Conservation (phyloP, 106 monocot species). For the Allium sativum region DNA sequence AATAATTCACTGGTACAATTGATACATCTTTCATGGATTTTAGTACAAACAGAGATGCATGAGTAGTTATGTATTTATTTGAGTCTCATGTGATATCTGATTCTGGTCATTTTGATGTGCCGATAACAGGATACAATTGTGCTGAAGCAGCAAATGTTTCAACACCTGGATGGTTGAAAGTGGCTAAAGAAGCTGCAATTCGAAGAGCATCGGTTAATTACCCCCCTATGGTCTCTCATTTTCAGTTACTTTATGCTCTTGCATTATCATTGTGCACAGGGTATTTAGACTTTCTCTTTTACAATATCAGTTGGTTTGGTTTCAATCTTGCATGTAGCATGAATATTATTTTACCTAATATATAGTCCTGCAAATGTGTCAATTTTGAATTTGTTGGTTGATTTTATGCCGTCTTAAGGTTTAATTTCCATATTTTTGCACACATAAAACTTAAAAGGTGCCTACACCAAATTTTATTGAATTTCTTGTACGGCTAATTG, state of each 20-base stretch:
- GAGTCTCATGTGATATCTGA: too few relatives aligned
- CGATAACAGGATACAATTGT: conserved; percentile 77
- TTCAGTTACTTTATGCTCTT: conserved; percentile 75
- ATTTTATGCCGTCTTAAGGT: too few relatives aligned
- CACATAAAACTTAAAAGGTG: too few relatives aligned
- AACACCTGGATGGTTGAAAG: conserved; percentile 80
- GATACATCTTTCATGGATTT: not conserved
- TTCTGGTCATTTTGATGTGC: too few relatives aligned
- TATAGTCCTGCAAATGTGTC: too few relatives aligned
- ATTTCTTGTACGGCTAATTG: not conserved
- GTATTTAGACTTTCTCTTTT: conserved; percentile 13
- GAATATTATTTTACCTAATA: too few relatives aligned
- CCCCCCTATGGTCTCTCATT: conserved; percentile 97
- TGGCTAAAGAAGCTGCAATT: conserved; percentile 94
- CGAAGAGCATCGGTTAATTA: conserved; percentile 88
- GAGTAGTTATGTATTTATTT: too few relatives aligned
- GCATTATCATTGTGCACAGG: conserved; percentile 61
- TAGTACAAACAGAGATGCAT: too few relatives aligned
- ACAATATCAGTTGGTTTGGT: too few relatives aligned
- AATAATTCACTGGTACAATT: not conserved
- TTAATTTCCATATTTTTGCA: too few relatives aligned
- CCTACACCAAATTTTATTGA: not conserved
- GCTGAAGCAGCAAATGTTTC: conserved; percentile 93
- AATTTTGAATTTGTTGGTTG: too few relatives aligned
- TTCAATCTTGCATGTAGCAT: too few relatives aligned